Conservation (phyloP, 108 stramenopile genomes). For the Cyclotella baltica region DNA sequence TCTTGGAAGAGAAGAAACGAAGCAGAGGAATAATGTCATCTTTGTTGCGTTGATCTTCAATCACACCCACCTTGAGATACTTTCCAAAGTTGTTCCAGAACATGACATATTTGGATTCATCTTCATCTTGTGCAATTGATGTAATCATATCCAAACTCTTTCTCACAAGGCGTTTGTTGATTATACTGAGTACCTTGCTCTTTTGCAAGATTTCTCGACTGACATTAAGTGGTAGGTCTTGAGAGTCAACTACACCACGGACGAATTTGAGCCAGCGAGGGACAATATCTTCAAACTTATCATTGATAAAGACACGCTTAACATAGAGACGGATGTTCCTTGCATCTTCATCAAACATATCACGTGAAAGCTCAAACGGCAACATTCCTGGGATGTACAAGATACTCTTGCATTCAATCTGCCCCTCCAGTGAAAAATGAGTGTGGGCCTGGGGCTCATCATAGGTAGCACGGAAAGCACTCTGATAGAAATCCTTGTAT, state of each 20-base stretch:
- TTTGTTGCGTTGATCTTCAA: slow-evolving; percentile 92
- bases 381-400: slow-evolving; percentile 95
- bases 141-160: slow-evolving; percentile 96
- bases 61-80: slow-evolving; percentile 95
- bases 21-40: slow-evolving; percentile 87
- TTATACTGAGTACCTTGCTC: slow-evolving; percentile 94
- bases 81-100: slow-evolving; percentile 98
- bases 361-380: slow-evolving; percentile 93
- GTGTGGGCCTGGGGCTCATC: slow-evolving; percentile 93
- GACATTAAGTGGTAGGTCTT: slow-evolving; percentile 97
- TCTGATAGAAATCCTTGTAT: slow-evolving; percentile 97
- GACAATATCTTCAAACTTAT: slow-evolving; percentile 97
- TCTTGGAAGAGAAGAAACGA: slow-evolving; percentile 88
- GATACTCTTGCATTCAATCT: slow-evolving; percentile 96
- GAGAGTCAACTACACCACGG: slow-evolving; percentile 94
- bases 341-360: slow-evolving; percentile 97
- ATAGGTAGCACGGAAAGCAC: slow-evolving; percentile 87
- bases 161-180: slow-evolving; percentile 97
- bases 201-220: slow-evolving; percentile 98
- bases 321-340: slow-evolving; percentile 96
- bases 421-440: slow-evolving; percentile 97
- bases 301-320: slow-evolving; percentile 99
- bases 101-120: slow-evolving; percentile 70
- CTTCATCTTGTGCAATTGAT: slow-evolving; percentile 86
- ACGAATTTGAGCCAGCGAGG: slow-evolving; percentile 98